phyloP scores from a whole-genome alignment of 345 rosid genomes.

The Fremontodendron californicum region DNA sequence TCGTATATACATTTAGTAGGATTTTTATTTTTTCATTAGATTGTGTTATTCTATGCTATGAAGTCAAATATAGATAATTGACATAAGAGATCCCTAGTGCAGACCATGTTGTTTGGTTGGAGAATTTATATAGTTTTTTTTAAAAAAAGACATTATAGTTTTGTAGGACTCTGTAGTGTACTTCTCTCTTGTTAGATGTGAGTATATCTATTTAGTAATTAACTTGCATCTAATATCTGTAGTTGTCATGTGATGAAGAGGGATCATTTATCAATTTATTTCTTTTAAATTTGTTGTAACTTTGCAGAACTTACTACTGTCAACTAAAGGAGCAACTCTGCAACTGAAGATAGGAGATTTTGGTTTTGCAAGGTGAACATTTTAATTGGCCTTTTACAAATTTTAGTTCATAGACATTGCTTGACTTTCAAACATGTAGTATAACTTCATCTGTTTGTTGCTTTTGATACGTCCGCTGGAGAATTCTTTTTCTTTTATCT shows the following conservation, averaged over 20 bases:
- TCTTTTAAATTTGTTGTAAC: constrained; percentile 18
- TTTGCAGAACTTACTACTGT: constrained; percentile 68
- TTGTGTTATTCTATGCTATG: background rate
- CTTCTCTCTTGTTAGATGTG: background rate
- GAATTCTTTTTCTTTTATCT: background rate
- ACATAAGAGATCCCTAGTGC: background rate
- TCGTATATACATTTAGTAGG: constrained; percentile 5
- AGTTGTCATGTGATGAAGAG: constrained; percentile 5
- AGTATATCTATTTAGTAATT: background rate
- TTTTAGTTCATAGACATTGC: background rate
- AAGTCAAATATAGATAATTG: background rate
- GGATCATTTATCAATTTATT: constrained; percentile 1
- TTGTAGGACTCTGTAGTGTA: background rate
- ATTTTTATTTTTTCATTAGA: background rate
- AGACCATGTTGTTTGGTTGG: background rate
- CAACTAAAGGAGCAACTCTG: constrained; percentile 47
- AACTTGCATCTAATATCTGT: background rate
- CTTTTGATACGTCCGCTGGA: background rate
- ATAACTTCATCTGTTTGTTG: background rate
- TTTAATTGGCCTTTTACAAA: background rate
- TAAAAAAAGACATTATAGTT: background rate
- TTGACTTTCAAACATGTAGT: background rate
- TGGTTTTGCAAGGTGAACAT: constrained; percentile 76
- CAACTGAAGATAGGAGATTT: constrained; percentile 79
- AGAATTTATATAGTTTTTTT: background rate